phyloP scores from a whole-genome alignment of 208 protist genomes.

The Crithidia expoeki region DNA sequence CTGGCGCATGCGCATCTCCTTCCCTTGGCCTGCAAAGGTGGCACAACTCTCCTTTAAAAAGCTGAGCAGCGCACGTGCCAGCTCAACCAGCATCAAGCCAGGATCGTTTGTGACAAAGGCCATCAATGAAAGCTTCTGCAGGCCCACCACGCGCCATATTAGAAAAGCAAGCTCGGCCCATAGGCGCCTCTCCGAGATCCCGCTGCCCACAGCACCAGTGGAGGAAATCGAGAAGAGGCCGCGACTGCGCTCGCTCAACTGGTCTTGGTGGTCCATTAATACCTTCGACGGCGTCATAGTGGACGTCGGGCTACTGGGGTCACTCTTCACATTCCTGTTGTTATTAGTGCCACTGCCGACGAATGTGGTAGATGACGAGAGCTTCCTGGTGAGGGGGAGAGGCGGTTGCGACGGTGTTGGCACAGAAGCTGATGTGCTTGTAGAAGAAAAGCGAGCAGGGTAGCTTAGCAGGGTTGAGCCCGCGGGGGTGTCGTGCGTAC shows the following conservation, averaged over 20 bases:
- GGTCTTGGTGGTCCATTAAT: constrained; percentile 30
- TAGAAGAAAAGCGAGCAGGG: background rate
- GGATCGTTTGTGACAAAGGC: constrained; percentile 57
- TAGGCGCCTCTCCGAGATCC: constrained; percentile 40
- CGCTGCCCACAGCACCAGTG: background rate
- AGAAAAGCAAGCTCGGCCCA: constrained; percentile 74
- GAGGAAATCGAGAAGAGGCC: background rate
- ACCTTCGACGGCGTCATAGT: constrained; percentile 30
- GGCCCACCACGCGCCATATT: constrained; percentile 62
- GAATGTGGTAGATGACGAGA: background rate
- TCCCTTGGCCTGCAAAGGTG: constrained; percentile 3
- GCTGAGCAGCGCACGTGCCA: constrained; percentile 51
- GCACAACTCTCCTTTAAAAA: constrained; percentile 46
- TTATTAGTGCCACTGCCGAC: background rate
- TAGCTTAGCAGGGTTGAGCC: background rate
- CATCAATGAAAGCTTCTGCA: constrained; percentile 62
- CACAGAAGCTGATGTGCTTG: too few relatives aligned
- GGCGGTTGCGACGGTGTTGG: background rate
- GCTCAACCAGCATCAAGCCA: constrained; percentile 23
- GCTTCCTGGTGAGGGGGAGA: background rate
- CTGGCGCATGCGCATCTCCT: constrained; percentile 33
- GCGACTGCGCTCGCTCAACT: background rate
- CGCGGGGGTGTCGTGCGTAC: constrained; percentile 6
- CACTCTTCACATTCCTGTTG: background rate
- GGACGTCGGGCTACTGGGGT: background rate